phyloP scores from a whole-genome alignment of 148 eudicot genomes.

The Rhododendron simsii region DNA sequence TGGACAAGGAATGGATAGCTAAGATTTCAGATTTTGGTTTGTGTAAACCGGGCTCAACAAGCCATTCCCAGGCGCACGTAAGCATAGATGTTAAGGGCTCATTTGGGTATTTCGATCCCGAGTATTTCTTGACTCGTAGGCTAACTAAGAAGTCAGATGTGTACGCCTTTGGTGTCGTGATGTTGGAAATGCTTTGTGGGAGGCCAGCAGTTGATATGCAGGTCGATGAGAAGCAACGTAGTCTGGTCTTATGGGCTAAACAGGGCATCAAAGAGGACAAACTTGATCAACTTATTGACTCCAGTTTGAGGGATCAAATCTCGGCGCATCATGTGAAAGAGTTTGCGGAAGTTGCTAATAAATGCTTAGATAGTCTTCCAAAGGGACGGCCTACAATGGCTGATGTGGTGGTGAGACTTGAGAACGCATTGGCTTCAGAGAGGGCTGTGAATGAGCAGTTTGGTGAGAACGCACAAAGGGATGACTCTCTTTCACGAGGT shows the following conservation, averaged over 20 bases:
- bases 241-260: background rate
- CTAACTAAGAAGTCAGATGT: background rate
- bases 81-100: background rate
- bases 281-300: background rate
- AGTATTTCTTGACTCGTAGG: background rate
- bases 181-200: background rate
- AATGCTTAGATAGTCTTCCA: background rate
- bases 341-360: background rate
- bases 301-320: background rate
- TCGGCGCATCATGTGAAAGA: background rate
- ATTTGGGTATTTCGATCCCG: background rate
- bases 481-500: background rate
- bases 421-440: background rate
- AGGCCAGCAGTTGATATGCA: background rate
- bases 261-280: background rate
- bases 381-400: constrained; percentile 6
- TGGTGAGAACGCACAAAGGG: background rate
- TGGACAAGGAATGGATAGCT: background rate
- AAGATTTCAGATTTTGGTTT: background rate
- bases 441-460: background rate
- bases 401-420: background rate
- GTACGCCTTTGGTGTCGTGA: background rate
- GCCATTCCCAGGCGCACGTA: background rate
- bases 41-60: background rate
- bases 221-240: background rate